These are phyloP conservation scores for Cinnamomum chago DNA, from an alignment of 164 flowering plant genomes.

Conservation along the genomic window DNA sequence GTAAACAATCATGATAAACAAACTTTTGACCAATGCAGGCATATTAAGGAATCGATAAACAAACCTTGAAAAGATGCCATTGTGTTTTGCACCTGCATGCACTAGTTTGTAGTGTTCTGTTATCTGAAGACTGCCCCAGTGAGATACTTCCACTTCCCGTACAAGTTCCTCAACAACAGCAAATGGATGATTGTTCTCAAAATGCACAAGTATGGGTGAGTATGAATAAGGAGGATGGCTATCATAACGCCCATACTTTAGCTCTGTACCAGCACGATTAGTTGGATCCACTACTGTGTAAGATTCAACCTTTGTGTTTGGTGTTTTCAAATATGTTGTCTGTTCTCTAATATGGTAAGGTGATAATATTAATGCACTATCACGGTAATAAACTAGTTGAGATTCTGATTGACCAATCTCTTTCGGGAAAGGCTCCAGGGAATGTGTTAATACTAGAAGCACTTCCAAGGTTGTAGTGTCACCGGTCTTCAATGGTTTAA, in stretches of 20 bases:
- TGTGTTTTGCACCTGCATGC: conserved; percentile 92
- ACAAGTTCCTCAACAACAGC: conserved; percentile 97
- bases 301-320: conserved; percentile 75
- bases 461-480: conserved; percentile 66
- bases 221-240: conserved; percentile 60
- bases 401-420: conserved; percentile 90
- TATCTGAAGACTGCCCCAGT: conserved; percentile 92
- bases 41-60: not conserved
- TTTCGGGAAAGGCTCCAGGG: conserved; percentile 88
- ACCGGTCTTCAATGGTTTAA: conserved; percentile 48
- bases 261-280: conserved; percentile 48
- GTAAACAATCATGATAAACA: not conserved
- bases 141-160: conserved; percentile 91
- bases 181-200: conserved; percentile 90
- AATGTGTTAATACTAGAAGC: conserved; percentile 58
- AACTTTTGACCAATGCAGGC: not conserved
- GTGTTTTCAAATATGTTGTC: conserved; percentile 67
- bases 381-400: conserved; percentile 83
- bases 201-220: conserved; percentile 76
- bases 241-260: conserved; percentile 80
- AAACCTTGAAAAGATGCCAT: conserved; percentile 91
- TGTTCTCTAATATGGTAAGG: conserved; percentile 82
- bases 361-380: conserved; percentile 81
- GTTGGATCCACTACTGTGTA: conserved; percentile 74
- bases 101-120: conserved; percentile 77